Percentiles rank a stretch among this genome's conserved stretches.
These are phyloP conservation scores for Herpotrichia juniperi DNA, from an alignment of 2,329 filamentous ascomycete species.

Conservation along the genomic window DNA sequence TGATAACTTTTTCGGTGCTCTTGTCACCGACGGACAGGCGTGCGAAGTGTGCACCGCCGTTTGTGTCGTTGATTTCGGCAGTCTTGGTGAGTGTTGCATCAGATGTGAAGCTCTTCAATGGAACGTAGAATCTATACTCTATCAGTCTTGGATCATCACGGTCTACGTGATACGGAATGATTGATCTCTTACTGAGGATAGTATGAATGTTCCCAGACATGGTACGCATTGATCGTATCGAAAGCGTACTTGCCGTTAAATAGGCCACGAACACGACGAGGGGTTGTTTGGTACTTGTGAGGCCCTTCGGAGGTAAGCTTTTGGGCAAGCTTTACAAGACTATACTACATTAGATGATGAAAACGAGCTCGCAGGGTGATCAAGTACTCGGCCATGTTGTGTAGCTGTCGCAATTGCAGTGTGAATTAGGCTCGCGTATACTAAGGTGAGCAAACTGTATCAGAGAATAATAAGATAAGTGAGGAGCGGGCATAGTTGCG, in stretches of 20 bases:
- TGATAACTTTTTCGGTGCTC: slow-evolving; percentile 28
- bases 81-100: slow-evolving; percentile 22
- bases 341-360: slow-evolving; percentile 16
- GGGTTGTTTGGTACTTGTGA: slow-evolving; percentile 29
- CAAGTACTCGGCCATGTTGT: slow-evolving; percentile 15
- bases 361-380: neutral
- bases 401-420: slow-evolving; percentile 4
- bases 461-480: neutral
- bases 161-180: neutral
- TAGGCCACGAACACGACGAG: slow-evolving; percentile 39
- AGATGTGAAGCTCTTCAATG: slow-evolving; percentile 22
- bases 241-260: slow-evolving; percentile 40
- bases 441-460: neutral
- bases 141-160: neutral
- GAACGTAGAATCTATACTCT: slow-evolving; percentile 36
- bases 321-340: slow-evolving; percentile 48
- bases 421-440: neutral
- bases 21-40: slow-evolving; percentile 24
- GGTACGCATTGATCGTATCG: slow-evolving; percentile 38
- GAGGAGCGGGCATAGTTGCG: neutral
- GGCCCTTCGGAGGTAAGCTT: slow-evolving; percentile 50
- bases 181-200: slow-evolving; percentile 37
- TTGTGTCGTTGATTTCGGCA: slow-evolving; percentile 21
- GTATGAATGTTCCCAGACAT: slow-evolving; percentile 47
- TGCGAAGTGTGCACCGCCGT: slow-evolving; percentile 25